A percentile compares a stretch with the other conserved stretches of the same genome.
phyloP scores from a whole-genome alignment of 164 flowering plant species.

The Chimonanthus praecox region DNA sequence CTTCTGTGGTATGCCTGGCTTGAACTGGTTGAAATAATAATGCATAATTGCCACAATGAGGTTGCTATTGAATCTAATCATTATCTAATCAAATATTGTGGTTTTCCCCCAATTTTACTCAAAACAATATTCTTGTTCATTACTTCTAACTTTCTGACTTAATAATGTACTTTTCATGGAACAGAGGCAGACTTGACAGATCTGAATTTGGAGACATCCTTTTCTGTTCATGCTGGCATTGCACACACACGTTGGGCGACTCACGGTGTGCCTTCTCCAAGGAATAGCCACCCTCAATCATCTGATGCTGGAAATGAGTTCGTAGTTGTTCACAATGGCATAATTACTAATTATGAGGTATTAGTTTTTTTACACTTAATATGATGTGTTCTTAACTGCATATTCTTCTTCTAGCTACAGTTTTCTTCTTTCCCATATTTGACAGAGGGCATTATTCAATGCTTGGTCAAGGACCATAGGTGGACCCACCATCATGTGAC shows the following conservation, averaged over 20 bases:
- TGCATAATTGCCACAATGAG: too few species aligned
- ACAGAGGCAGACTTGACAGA: conserved; percentile 64
- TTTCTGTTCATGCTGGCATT: conserved; percentile 78
- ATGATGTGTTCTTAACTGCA: neutral
- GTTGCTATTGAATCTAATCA: neutral
- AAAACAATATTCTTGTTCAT: too few species aligned
- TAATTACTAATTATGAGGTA: conserved; percentile 92
- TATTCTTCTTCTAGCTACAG: neutral
- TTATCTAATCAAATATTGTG: neutral
- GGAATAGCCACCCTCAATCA: conserved; percentile 93
- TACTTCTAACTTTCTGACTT: neutral
- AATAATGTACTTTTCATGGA: conserved; percentile 14
- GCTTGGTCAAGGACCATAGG: neutral
- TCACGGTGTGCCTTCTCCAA: conserved; percentile 96
- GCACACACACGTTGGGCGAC: conserved; percentile 99
- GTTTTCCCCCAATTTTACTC: neutral
- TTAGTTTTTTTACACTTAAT: too few species aligned
- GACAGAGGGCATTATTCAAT: neutral
- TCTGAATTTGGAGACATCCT: conserved; percentile 76
- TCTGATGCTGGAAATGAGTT: conserved; percentile 84
- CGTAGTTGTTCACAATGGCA: conserved; percentile 95
- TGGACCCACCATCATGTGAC: neutral
- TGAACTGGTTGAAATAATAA: too few species aligned
- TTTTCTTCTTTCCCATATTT: neutral
- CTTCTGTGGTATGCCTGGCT: too few species aligned